Evolutionary conservation across 495 filamentous ascomycete species (phyloP).

Genomic region (Talaromyces adpressus): DNA sequence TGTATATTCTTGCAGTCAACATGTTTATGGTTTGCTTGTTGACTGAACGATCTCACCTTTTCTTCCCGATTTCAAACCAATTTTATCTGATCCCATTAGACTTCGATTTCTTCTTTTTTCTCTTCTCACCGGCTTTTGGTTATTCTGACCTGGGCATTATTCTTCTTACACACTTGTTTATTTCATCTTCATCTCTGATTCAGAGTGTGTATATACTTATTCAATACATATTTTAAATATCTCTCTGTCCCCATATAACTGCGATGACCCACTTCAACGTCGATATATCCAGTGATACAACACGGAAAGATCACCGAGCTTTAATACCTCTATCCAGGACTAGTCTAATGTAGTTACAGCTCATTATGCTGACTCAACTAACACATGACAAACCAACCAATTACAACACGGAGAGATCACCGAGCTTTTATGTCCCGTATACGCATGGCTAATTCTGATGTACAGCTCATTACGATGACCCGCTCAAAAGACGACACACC

Average conservation of each 20-base stretch:
- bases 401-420: no score
- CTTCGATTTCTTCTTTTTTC: background rate
- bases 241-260: background rate
- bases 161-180: background rate
- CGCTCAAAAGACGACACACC: no score
- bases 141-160: background rate
- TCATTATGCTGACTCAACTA: no score
- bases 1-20: background rate
- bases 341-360: no score
- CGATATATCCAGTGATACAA: background rate
- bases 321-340: background rate
- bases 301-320: background rate
- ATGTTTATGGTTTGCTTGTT: background rate
- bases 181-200: background rate
- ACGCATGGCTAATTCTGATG: no score
- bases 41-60: background rate
- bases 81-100: slow-evolving; percentile 1
- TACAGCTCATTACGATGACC: no score
- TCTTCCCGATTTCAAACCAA: background rate
- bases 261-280: background rate
- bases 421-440: no score
- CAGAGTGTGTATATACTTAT: background rate
- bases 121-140: background rate
- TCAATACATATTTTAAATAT: background rate
- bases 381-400: no score